These are phyloP conservation scores for Fusarium torulosum DNA, from an alignment of 2,329 filamentous ascomycete species.

Conservation along the genomic window DNA sequence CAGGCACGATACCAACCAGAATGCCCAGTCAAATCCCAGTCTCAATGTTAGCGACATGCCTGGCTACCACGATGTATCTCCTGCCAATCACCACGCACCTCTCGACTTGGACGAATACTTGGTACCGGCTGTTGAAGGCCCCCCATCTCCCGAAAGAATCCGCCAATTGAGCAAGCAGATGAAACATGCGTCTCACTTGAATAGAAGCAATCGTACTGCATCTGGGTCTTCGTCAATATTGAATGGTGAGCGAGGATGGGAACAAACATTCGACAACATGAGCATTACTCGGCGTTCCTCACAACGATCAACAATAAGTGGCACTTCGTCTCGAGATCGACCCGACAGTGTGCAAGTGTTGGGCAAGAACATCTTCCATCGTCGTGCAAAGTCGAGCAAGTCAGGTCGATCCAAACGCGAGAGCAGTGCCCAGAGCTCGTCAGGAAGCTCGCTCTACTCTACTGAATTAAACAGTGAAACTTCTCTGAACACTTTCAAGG, in stretches of 20 bases:
- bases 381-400: constrained; percentile 61
- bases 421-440: constrained; percentile 62
- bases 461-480: constrained; percentile 57
- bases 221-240: constrained; percentile 68
- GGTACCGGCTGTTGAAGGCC: constrained; percentile 70
- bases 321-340: constrained; percentile 65
- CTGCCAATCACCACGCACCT: constrained; percentile 33
- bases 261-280: constrained; percentile 61
- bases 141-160: constrained; percentile 70
- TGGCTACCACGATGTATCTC: constrained; percentile 33
- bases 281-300: constrained; percentile 69
- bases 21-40: constrained; percentile 25
- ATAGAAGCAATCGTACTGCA: constrained; percentile 54
- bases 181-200: constrained; percentile 63
- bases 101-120: constrained; percentile 59
- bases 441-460: constrained; percentile 63
- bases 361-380: constrained; percentile 70
- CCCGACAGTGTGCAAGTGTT: constrained; percentile 71
- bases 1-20: constrained; percentile 37
- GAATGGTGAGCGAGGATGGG: constrained; percentile 62
- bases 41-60: constrained; percentile 11
- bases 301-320: constrained; percentile 66
- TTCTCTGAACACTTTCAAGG: constrained; percentile 53
- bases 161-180: constrained; percentile 70
- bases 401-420: constrained; percentile 58